Conservation (phyloP, 1,284 basidiomycete genomes). For the Stereum hirsutum region DNA sequence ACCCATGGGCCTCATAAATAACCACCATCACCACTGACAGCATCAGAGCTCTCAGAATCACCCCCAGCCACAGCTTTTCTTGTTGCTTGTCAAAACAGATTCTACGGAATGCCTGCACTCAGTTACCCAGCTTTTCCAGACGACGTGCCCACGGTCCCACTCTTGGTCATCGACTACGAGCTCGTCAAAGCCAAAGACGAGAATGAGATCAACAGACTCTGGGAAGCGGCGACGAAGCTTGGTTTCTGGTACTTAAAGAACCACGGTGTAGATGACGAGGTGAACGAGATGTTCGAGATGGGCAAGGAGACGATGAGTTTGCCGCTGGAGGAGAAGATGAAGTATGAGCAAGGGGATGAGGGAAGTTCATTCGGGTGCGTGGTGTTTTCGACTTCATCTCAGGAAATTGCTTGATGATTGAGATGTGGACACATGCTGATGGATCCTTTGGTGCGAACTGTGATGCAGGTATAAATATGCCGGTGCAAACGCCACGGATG, state of each 20-base stretch:
- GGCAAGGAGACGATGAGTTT: slow-evolving; percentile 24
- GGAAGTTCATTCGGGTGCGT: slow-evolving; percentile 23
- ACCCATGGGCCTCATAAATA: too few relatives aligned
- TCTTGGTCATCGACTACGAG: slow-evolving; percentile 2
- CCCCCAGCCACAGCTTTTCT: too few relatives aligned
- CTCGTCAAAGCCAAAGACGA: neutral
- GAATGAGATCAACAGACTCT: slow-evolving; percentile 1
- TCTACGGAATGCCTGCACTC: too few relatives aligned
- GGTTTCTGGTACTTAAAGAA: slow-evolving; percentile 13
- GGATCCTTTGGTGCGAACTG: too few relatives aligned
- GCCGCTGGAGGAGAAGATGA: slow-evolving; percentile 25
- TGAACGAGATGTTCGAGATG: slow-evolving; percentile 24
- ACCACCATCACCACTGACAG: too few relatives aligned
- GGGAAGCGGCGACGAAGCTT: slow-evolving; percentile 2
- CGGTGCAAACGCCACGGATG: slow-evolving; percentile 26
- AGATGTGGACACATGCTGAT: too few relatives aligned
- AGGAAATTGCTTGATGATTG: too few relatives aligned
- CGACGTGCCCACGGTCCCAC: slow-evolving; percentile 1
- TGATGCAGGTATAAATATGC: slow-evolving; percentile 23
- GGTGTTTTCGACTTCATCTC: neutral
- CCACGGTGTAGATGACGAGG: slow-evolving; percentile 22
- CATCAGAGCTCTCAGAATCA: too few relatives aligned
- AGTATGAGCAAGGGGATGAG: slow-evolving; percentile 26
- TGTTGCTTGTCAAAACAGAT: too few relatives aligned
- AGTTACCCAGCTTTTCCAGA: neutral